Base-by-base conservation (phyloP, 2,329 filamentous ascomycete species). In the Acrocalymma vagum region DNA sequence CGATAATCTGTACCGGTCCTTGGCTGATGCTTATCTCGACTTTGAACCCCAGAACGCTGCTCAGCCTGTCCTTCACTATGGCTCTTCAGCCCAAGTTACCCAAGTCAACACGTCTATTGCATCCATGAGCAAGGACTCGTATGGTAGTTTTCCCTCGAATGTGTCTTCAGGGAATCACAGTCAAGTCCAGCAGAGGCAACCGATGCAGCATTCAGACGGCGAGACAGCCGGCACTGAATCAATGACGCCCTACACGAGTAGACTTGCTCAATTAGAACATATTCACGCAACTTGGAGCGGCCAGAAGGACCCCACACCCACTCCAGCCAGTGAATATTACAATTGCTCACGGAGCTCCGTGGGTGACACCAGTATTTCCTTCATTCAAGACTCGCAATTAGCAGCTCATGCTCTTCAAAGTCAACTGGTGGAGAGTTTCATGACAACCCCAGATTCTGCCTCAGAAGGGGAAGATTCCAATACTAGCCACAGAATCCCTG, bases 301-400 rank as follows among this genome's bases (percentile, higher is more conserved):
- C 26, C 48, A 49, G 10, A 44, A 27, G 5, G 48, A 39, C 3
- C 40, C 51, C 9, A 47, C 18, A 17, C 32, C 48, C 5, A 53
- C 45, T 35, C 29, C n/a, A n/a, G n/a, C n/a, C n/a, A n/a, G n/a
- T n/a, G n/a, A n/a, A n/a, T n/a, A n/a, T n/a, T n/a, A n/a, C n/a
- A n/a, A n/a, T n/a, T n/a, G n/a, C n/a, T n/a, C n/a, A n/a, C n/a
- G n/a, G n/a, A n/a, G n/a, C n/a, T n/a, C n/a, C n/a, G n/a, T 27
- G 2, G 45, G 47, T 7, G 44, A 44, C 13, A 31, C 42, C 13
- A 47, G 53, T n/a, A 53, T 47, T 7, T 48, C 42, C 1, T 70
- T 66, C 30, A 55, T 76, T 17, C 72, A 75, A 20, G 69, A 76
- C 38, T 74, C 75, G 5, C 74, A 77, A 46, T 40, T 72, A 16